Base-by-base conservation (phyloP, 148 eudicot genomes). In the Rhododendron ovatum region DNA sequence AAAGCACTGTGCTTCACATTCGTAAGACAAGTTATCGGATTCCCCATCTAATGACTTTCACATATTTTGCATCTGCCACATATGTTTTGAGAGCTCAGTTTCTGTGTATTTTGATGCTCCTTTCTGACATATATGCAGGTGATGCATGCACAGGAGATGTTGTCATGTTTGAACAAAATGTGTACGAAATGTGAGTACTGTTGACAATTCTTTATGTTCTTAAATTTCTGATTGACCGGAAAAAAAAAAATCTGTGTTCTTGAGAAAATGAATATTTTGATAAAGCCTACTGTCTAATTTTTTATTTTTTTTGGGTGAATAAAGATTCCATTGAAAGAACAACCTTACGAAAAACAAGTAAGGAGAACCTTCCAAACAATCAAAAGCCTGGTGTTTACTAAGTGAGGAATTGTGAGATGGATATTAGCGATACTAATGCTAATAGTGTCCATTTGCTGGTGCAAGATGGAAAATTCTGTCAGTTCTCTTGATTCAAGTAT, bases 121-220 rank as follows among this genome's bases (percentile, higher is more conserved):
- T 8, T 81, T 80, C 73, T 88, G 80, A 82, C 78, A 7, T 81
- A 65, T 79, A 59, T 88, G 91, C 94, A 95, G 98, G 98, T 84
- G 98, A 95, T 91, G 96, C 98, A 41, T 95, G 98, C 91, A 92
- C 83, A 63, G 98, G 98, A 43, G 98, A 95, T 84, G 76, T 94
- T 80, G 98, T 95, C 33, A 85, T 94, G 93, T 95, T 95, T 85
- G 93, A 94, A 86, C 98, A 95, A 83, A 95, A 91, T 79, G 96
- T 95, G 39, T 95, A 93, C 86, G 96, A 92, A 86, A 91, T 90
- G 98, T 95, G 91, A 89, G 90, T 79, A 81, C 45, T 63, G 24
- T 63, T 39, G 57, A 59, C 88, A 78, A 61, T 61, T 73, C 28
- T 78, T 75, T 45, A 83, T 37, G 65, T 28, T 41, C 7, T 41